Evolutionary conservation across 164 flowering plant genomes (phyloP).

Genomic region (Kingdonia uniflora): DNA sequence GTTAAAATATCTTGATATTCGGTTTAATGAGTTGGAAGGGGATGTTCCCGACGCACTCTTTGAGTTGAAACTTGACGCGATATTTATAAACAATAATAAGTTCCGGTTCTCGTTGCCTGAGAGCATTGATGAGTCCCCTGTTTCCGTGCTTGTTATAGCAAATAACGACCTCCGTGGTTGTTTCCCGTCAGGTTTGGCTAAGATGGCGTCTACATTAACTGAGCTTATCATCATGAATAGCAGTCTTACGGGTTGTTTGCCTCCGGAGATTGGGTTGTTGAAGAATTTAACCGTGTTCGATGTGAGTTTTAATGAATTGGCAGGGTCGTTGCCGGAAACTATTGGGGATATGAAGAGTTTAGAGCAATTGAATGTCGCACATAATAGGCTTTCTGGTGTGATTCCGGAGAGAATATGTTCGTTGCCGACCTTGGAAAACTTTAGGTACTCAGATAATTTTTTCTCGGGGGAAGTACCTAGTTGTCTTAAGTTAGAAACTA

Average conservation of each 20-base stretch:
- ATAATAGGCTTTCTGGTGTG: slow-evolving; percentile 34
- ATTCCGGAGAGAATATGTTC: slow-evolving; percentile 41
- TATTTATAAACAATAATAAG: slow-evolving; percentile 68
- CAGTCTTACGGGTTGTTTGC: slow-evolving; percentile 32
- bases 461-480: slow-evolving; percentile 26
- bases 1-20: slow-evolving; percentile 49
- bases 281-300: slow-evolving; percentile 36
- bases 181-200: slow-evolving; percentile 25
- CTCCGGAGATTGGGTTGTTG: slow-evolving; percentile 28
- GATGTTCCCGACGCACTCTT: slow-evolving; percentile 43
- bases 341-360: slow-evolving; percentile 35
- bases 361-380: slow-evolving; percentile 55
- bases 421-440: slow-evolving; percentile 44
- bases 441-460: slow-evolving; percentile 42
- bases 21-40: slow-evolving; percentile 60
- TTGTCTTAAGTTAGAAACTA: slow-evolving; percentile 26
- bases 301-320: slow-evolving; percentile 31
- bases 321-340: slow-evolving; percentile 37
- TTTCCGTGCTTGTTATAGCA: slow-evolving; percentile 57
- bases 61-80: slow-evolving; percentile 55
- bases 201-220: slow-evolving; percentile 30
- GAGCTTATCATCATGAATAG: slow-evolving; percentile 31
- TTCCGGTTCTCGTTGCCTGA: slow-evolving; percentile 34
- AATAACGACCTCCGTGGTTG: slow-evolving; percentile 41
- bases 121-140: slow-evolving; percentile 58